phyloP scores from a whole-genome alignment of 768 basidiomycete genomes.

The Cystobasidium tubakii region DNA sequence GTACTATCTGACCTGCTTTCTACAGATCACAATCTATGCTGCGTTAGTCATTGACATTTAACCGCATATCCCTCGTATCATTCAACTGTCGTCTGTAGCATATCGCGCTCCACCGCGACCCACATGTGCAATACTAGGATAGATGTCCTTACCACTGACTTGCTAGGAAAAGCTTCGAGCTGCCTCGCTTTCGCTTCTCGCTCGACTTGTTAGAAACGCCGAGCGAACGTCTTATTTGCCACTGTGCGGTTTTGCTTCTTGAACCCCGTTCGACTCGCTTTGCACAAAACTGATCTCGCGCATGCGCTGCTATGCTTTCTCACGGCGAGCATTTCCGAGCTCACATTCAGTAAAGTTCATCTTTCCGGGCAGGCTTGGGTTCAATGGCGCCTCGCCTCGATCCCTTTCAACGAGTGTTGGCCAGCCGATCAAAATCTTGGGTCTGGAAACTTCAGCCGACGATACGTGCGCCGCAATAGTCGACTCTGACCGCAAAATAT shows the following conservation, averaged over 20 bases:
- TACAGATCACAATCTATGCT: constrained; percentile 13
- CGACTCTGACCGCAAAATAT: constrained; percentile 59
- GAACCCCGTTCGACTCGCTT: neutral
- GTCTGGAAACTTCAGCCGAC: constrained; percentile 53
- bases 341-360: too few relatives aligned
- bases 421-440: constrained; percentile 38
- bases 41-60: neutral
- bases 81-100: constrained; percentile 27
- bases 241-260: neutral
- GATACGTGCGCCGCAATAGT: constrained; percentile 89
- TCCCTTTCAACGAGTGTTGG: neutral
- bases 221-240: too few relatives aligned
- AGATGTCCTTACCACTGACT: too few relatives aligned
- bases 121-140: neutral
- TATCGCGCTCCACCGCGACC: constrained; percentile 11
- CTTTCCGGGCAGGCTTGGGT: too few relatives aligned
- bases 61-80: neutral
- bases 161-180: too few relatives aligned
- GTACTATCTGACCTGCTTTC: neutral
- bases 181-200: too few relatives aligned
- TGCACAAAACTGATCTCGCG: neutral
- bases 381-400: too few relatives aligned
- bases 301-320: neutral
- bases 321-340: neutral
- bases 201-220: too few relatives aligned